phyloP scores from a whole-genome alignment of 495 filamentous ascomycete genomes.

The Rusavskia elegans region DNA sequence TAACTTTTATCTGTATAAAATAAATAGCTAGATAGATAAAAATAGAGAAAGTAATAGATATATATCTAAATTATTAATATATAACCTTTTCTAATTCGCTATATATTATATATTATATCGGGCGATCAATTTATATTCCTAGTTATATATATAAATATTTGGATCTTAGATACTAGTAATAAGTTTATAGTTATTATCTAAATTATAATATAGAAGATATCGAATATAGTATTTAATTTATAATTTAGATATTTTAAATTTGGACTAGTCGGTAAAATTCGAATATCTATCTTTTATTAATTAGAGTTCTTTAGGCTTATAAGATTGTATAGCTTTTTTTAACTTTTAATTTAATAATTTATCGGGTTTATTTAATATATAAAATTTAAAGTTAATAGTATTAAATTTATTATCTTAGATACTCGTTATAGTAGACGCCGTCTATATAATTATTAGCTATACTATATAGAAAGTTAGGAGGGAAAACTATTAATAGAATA shows the following conservation, averaged over 20 bases:
- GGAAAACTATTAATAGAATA: too few species aligned
- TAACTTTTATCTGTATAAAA: neutral
- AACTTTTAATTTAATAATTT: too few species aligned
- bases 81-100: neutral
- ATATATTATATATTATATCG: constrained; percentile 1
- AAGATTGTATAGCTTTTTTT: too few species aligned
- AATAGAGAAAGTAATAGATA: neutral
- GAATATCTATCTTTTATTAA: too few species aligned
- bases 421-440: too few species aligned
- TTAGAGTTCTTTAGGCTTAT: too few species aligned
- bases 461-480: too few species aligned
- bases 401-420: too few species aligned
- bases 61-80: neutral
- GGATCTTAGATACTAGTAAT: neutral
- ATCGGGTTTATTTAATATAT: too few species aligned
- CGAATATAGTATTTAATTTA: neutral
- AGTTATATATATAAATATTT: neutral
- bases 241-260: neutral
- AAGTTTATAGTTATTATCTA: neutral
- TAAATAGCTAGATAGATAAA: neutral
- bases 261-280: too few species aligned
- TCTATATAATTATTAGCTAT: too few species aligned
- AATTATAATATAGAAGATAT: neutral
- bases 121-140: neutral
- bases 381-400: too few species aligned